Conservation (phyloP, 176 grass and related monocot genomes). For the Aegilops bicornis region DNA sequence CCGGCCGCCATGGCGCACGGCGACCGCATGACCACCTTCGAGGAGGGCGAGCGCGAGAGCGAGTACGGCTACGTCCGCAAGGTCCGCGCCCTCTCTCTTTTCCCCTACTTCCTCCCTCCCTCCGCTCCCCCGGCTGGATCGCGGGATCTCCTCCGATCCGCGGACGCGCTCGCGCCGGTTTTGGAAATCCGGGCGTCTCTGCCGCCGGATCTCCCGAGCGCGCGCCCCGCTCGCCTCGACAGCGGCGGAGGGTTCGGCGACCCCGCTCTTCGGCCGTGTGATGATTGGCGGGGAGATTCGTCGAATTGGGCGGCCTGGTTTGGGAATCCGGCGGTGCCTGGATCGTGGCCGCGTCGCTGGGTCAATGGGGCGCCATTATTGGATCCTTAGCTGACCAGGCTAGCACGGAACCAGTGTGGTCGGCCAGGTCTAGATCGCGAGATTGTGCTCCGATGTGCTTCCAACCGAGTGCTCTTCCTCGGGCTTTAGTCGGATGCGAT, state of each 20-base stretch:
- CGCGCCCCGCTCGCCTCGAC: neutral
- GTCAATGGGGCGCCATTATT: neutral
- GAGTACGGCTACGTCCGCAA: slow-evolving; percentile 97
- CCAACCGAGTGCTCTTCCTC: neutral
- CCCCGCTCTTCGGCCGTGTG: neutral
- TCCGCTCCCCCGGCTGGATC: neutral
- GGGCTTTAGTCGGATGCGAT: neutral
- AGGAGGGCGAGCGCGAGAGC: slow-evolving; percentile 95
- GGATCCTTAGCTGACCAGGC: neutral
- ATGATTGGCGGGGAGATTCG: neutral
- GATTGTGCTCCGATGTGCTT: neutral
- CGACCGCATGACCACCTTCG: slow-evolving; percentile 86
- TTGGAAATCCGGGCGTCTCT: neutral
- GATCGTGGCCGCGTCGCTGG: neutral
- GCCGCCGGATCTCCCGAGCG: neutral
- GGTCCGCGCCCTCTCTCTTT: slow-evolving; percentile 25
- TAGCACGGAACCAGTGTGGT: neutral
- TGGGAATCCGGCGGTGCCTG: neutral
- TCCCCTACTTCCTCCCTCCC: neutral
- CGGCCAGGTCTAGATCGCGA: neutral
- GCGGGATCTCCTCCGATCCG: neutral
- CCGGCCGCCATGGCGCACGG: slow-evolving; percentile 60
- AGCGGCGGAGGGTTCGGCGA: neutral
- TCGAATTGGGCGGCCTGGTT: neutral
- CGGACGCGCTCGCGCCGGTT: neutral